Evolutionary conservation across 208 protist genomes (phyloP).

Genomic region (Trypanosoma cruzi): DNA sequence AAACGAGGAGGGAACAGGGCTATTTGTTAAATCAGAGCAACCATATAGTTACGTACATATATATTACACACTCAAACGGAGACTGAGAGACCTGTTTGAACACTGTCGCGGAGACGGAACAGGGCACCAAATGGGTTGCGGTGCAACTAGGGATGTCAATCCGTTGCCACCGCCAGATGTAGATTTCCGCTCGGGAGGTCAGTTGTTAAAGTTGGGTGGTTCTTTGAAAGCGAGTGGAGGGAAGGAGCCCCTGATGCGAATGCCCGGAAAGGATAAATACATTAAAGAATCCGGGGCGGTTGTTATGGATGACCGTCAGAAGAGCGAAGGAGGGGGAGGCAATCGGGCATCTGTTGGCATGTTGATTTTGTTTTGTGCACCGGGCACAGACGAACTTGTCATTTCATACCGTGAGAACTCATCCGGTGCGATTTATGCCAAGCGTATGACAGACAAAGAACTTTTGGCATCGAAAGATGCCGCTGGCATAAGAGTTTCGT

Average conservation of each 20-base stretch:
- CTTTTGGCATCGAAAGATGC: slow-evolving; percentile 59
- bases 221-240: neutral
- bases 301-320: slow-evolving; percentile 57
- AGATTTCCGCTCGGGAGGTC: neutral
- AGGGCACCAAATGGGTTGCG: slow-evolving; percentile 12
- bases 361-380: slow-evolving; percentile 70
- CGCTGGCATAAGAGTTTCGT: slow-evolving; percentile 49
- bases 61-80: too few relatives aligned
- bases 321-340: slow-evolving; percentile 8
- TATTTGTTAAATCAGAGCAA: neutral
- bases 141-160: neutral
- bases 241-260: slow-evolving; percentile 2
- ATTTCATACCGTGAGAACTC: slow-evolving; percentile 64
- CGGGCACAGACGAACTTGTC: slow-evolving; percentile 49
- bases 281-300: slow-evolving; percentile 77
- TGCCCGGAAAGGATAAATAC: slow-evolving; percentile 85
- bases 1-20: neutral
- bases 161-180: neutral
- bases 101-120: too few relatives aligned
- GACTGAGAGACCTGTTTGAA: neutral
- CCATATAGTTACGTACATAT: neutral
- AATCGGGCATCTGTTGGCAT: slow-evolving; percentile 28
- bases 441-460: slow-evolving; percentile 65
- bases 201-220: neutral
- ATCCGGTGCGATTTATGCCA: slow-evolving; percentile 59